These are phyloP conservation scores for Claviceps fusiformis DNA, from an alignment of 2,329 filamentous ascomycete genomes.

Conservation along the genomic window DNA sequence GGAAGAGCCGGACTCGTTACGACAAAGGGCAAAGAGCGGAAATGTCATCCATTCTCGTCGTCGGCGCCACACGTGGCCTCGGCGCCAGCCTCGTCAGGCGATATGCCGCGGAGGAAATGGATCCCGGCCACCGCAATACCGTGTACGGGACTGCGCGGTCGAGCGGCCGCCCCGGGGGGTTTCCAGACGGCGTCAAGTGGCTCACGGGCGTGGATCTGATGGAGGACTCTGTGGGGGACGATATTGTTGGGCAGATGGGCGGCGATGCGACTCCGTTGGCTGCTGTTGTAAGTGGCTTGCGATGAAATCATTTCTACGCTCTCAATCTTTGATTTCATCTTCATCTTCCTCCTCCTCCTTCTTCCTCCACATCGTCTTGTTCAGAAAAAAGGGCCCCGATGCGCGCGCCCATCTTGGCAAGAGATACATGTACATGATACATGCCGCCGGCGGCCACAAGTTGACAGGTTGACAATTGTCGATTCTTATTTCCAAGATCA, in stretches of 20 bases:
- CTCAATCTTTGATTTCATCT: no score
- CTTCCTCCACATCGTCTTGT: no score
- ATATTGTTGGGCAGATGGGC: constrained; percentile 30
- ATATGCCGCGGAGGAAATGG: constrained; percentile 33
- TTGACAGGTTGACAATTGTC: no score
- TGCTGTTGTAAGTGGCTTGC: neutral
- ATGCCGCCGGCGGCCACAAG: no score
- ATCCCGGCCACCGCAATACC: constrained; percentile 8
- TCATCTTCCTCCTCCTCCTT: no score
- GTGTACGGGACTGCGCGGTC: constrained; percentile 50
- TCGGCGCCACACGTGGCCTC: constrained; percentile 56
- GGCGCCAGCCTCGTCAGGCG: constrained; percentile 46
- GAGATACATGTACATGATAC: neutral
- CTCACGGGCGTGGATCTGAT: constrained; percentile 44
- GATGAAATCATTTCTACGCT: no score
- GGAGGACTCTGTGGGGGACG: constrained; percentile 31
- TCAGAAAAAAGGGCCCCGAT: no score
- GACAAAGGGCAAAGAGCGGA: neutral
- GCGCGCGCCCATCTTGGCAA: neutral
- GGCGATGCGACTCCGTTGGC: constrained; percentile 1
- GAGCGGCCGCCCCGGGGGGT: constrained; percentile 26
- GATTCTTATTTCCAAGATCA: constrained; percentile 30
- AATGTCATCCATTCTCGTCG: constrained; percentile 42
- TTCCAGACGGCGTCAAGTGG: constrained; percentile 36
- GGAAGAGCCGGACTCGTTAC: no score